Conservation (phyloP, 164 flowering plant species). For the Dillenia suffruticosa region DNA sequence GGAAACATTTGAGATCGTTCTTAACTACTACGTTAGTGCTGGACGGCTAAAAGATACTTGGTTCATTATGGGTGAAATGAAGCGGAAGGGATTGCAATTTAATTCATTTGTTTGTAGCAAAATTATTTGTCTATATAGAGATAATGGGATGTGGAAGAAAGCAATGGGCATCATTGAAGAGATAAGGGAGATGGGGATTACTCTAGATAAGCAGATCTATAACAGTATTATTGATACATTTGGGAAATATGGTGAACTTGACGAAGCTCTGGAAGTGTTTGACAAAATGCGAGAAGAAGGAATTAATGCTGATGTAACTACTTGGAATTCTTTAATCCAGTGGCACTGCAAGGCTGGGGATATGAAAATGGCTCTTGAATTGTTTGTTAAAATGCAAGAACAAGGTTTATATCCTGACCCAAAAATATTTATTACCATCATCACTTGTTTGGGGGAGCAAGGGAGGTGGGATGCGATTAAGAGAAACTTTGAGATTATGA, state of each 20-base stretch:
- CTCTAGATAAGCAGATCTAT: constrained; percentile 48
- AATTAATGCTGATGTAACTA: constrained; percentile 53
- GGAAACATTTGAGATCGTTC: constrained; percentile 51
- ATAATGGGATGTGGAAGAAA: constrained; percentile 93
- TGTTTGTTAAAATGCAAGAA: constrained; percentile 69
- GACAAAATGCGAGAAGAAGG: constrained; percentile 57
- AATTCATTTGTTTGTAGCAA: constrained; percentile 57
- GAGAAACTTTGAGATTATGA: constrained; percentile 59
- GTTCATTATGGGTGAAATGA: constrained; percentile 56
- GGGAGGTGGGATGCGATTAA: constrained; percentile 75
- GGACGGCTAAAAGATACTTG: constrained; percentile 69
- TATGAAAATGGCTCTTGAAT: constrained; percentile 42
- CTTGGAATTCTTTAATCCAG: constrained; percentile 77
- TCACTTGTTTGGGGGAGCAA: constrained; percentile 66
- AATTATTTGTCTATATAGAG: constrained; percentile 63
- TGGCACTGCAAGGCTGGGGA: constrained; percentile 74
- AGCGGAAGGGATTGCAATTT: constrained; percentile 32
- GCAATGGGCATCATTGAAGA: constrained; percentile 57
- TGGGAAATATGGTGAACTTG: constrained; percentile 68
- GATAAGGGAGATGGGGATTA: constrained; percentile 51
- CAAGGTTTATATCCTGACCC: constrained; percentile 85
- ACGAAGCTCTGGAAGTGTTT: constrained; percentile 63
- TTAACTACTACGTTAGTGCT: constrained; percentile 54
- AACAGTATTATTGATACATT: constrained; percentile 76
- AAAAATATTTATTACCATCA: constrained; percentile 60